phyloP scores from a whole-genome alignment of 768 basidiomycete species.

The Rhodotorula graminis region DNA sequence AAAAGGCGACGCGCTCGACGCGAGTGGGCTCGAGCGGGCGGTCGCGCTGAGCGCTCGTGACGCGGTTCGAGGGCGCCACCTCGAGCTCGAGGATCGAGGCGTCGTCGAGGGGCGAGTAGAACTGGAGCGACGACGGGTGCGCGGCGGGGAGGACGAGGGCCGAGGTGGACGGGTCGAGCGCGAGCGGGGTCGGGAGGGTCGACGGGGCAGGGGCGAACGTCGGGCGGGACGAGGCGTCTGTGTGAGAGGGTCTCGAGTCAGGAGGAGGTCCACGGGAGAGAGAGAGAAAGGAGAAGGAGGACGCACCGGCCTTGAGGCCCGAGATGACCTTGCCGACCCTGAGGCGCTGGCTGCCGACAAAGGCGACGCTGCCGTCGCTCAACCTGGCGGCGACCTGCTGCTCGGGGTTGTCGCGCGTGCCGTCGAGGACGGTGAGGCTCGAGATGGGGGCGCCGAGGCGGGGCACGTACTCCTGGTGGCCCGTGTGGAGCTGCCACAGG shows the following conservation, averaged over 20 bases:
- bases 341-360: constrained; percentile 67
- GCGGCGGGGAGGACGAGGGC: constrained; percentile 84
- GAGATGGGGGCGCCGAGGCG: constrained; percentile 81
- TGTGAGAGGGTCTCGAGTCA: background rate
- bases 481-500: constrained; percentile 87
- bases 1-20: constrained; percentile 66
- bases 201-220: constrained; percentile 25
- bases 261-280: too few species aligned
- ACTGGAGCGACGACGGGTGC: constrained; percentile 90
- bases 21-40: constrained; percentile 67
- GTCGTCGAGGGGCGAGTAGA: constrained; percentile 69
- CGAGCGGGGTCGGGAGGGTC: constrained; percentile 57
- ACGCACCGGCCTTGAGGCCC: constrained; percentile 70
- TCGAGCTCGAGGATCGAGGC: constrained; percentile 79
- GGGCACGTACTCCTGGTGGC: constrained; percentile 85
- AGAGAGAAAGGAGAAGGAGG: constrained; percentile 4
- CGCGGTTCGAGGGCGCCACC: constrained; percentile 84
- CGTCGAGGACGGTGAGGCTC: constrained; percentile 56
- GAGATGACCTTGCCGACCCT: constrained; percentile 68
- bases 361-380: constrained; percentile 71
- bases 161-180: constrained; percentile 62
- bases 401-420: constrained; percentile 51
- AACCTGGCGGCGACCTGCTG: constrained; percentile 85
- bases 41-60: constrained; percentile 65
- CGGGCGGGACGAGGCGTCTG: constrained; percentile 45